Percentiles rank a stretch among this genome's conserved stretches.
Evolutionary conservation across 139 green algal genomes (phyloP).

Genomic region (Picochlorum costavermella): DNA sequence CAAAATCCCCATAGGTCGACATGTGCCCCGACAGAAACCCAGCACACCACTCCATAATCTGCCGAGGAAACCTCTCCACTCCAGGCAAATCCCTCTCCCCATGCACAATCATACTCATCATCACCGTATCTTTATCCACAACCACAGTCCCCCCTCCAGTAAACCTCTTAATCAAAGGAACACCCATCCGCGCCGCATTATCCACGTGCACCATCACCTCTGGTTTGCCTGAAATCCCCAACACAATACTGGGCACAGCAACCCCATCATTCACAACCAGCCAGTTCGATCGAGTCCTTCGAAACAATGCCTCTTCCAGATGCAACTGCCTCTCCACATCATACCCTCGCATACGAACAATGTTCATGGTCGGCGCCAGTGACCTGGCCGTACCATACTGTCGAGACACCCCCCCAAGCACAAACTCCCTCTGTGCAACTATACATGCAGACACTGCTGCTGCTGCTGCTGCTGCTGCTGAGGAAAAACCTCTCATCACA

Average conservation of each 20-base stretch:
- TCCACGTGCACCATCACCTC: conserved; percentile 61
- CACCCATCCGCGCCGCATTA: conserved; percentile 24
- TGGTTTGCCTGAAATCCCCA: conserved; percentile 89
- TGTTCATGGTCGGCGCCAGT: not conserved
- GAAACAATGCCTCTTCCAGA: conserved; percentile 80
- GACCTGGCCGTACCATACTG: not conserved
- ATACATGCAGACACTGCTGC: no score
- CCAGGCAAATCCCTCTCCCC: conserved; percentile 26
- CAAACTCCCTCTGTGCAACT: no score
- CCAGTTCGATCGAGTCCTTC: conserved; percentile 65
- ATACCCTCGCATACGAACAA: conserved; percentile 44
- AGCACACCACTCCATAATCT: conserved; percentile 89
- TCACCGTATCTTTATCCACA: conserved; percentile 76
- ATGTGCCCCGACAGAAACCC: conserved; percentile 69
- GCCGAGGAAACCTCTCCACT: conserved; percentile 66
- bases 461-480: no score
- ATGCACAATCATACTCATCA: conserved; percentile 37
- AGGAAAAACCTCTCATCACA: no score
- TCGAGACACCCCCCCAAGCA: no score
- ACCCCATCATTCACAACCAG: conserved; percentile 78
- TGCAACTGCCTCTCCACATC: conserved; percentile 66
- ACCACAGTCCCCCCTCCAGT: conserved; percentile 95
- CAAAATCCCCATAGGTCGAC: conserved; percentile 42
- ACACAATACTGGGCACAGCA: conserved; percentile 56
- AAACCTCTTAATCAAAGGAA: conserved; percentile 80